These are phyloP conservation scores for Podospora australis DNA, from an alignment of 495 filamentous ascomycete genomes.

Conservation along the genomic window DNA sequence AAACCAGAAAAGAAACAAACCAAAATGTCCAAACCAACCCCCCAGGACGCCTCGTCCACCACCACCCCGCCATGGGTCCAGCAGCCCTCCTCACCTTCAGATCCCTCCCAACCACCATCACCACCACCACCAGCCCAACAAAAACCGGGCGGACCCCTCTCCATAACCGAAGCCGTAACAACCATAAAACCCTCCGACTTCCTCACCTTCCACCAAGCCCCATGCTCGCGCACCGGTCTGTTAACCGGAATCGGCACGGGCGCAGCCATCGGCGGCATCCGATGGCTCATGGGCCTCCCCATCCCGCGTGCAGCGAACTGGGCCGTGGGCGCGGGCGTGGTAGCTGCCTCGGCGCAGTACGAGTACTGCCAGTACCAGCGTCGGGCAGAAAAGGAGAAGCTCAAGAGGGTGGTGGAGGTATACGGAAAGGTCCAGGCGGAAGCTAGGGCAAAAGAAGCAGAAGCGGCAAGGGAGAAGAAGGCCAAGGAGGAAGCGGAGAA, in stretches of 20 bases:
- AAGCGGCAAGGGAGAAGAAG: slow-evolving; percentile 38
- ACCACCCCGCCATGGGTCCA: background rate
- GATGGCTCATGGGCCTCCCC: slow-evolving; percentile 57
- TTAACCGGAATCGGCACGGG: slow-evolving; percentile 76
- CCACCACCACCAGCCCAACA: slow-evolving; percentile 1
- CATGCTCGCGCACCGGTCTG: slow-evolving; percentile 77
- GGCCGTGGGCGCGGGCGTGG: slow-evolving; percentile 69
- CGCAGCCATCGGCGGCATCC: slow-evolving; percentile 63
- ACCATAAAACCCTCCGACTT: slow-evolving; percentile 65
- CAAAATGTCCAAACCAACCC: background rate
- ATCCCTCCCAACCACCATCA: slow-evolving; percentile 2
- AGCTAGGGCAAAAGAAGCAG: slow-evolving; percentile 43
- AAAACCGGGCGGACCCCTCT: slow-evolving; percentile 20
- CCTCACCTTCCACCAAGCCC: slow-evolving; percentile 65
- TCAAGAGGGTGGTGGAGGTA: slow-evolving; percentile 74
- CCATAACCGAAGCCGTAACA: slow-evolving; percentile 57
- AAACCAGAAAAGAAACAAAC: background rate
- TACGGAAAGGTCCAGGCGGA: slow-evolving; percentile 60
- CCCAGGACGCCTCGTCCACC: background rate
- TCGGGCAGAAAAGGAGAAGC: slow-evolving; percentile 62
- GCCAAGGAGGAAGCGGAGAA: slow-evolving; percentile 33
- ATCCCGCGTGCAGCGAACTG: slow-evolving; percentile 65
- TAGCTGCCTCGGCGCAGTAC: slow-evolving; percentile 58
- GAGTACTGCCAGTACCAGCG: slow-evolving; percentile 75
- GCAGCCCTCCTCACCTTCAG: background rate